Evolutionary conservation across 1,284 basidiomycete genomes (phyloP).

Genomic region (Puccinia coronata): DNA sequence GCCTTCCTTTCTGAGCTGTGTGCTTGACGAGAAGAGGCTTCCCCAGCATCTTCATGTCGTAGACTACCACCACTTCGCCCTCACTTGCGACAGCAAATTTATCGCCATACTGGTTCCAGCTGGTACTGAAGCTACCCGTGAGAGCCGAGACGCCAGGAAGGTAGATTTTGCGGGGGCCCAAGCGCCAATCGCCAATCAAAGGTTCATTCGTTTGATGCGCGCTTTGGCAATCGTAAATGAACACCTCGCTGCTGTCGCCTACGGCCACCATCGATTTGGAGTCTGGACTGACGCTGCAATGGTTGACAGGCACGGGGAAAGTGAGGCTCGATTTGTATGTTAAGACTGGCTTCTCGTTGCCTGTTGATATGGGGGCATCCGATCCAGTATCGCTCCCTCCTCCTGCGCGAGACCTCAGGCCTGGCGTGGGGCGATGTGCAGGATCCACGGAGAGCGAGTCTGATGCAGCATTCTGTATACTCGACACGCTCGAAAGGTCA

Average conservation of each 20-base stretch:
- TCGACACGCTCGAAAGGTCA: slow-evolving; percentile 40
- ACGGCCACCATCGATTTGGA: slow-evolving; percentile 42
- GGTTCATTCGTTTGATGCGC: slow-evolving; percentile 16
- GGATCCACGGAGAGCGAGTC: slow-evolving; percentile 32
- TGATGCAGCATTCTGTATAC: slow-evolving; percentile 29
- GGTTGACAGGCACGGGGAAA: slow-evolving; percentile 43
- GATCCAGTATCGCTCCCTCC: background rate
- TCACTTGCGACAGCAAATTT: slow-evolving; percentile 48
- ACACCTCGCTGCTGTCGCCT: slow-evolving; percentile 48
- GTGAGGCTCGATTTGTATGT: slow-evolving; percentile 21
- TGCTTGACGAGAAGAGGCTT: slow-evolving; percentile 36
- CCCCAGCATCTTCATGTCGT: slow-evolving; percentile 40
- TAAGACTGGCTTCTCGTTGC: slow-evolving; percentile 38
- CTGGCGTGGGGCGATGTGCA: slow-evolving; percentile 20
- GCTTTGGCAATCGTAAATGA: slow-evolving; percentile 37
- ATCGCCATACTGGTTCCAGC: slow-evolving; percentile 32
- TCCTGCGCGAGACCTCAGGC: slow-evolving; percentile 18
- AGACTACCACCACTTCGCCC: slow-evolving; percentile 38
- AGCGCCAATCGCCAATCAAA: slow-evolving; percentile 38
- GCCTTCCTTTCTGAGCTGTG: slow-evolving; percentile 26
- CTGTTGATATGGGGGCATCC: background rate
- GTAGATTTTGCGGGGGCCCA: slow-evolving; percentile 26
- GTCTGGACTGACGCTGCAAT: slow-evolving; percentile 46
- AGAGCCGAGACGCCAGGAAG: slow-evolving; percentile 11
- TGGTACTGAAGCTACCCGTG: slow-evolving; percentile 37